These are phyloP conservation scores for Penicillium paxilli DNA, from an alignment of 495 filamentous ascomycete species.

Conservation along the genomic window DNA sequence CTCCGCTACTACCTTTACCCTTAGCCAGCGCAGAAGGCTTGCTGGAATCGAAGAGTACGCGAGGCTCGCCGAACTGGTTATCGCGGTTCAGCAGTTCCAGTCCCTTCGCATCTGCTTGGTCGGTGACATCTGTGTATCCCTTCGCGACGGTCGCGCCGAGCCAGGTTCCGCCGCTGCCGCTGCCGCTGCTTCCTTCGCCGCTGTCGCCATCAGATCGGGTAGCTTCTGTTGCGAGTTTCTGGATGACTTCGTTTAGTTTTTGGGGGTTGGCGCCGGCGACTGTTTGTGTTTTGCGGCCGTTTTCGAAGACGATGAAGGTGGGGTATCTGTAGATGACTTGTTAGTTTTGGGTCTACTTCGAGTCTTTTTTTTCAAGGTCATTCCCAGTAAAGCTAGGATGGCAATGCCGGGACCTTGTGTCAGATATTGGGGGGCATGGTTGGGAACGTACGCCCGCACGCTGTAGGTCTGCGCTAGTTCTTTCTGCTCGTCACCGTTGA, in stretches of 20 bases:
- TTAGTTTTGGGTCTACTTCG: not conserved
- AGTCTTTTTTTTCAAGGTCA: not conserved
- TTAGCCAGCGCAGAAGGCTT: conserved; percentile 69
- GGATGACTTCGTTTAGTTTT: conserved; percentile 66
- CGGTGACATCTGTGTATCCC: conserved; percentile 81
- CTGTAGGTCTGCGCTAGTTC: conserved; percentile 69
- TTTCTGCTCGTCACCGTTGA: conserved; percentile 77
- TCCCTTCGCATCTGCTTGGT: conserved; percentile 73
- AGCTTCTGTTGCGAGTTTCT: conserved; percentile 71
- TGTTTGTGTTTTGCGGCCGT: conserved; percentile 63
- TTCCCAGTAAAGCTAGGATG: no score
- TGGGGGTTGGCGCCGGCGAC: conserved; percentile 71
- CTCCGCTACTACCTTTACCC: conserved; percentile 51
- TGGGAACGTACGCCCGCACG: conserved; percentile 63
- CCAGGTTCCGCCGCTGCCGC: conserved; percentile 59
- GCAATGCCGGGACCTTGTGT: no score
- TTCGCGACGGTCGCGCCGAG: conserved; percentile 70
- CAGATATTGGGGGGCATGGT: not conserved
- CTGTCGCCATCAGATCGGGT: conserved; percentile 51
- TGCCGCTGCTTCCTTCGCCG: conserved; percentile 47
- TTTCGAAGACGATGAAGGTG: conserved; percentile 89
- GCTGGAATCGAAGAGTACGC: conserved; percentile 67
- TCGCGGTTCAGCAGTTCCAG: conserved; percentile 87
- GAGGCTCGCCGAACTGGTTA: conserved; percentile 63
- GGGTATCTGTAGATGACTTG: conserved; percentile 41